A percentile compares a stretch with the other conserved stretches of the same genome.
These are phyloP conservation scores for Mycosphaerelloides madeirae DNA, from an alignment of 2,329 filamentous ascomycete species.

Conservation along the genomic window DNA sequence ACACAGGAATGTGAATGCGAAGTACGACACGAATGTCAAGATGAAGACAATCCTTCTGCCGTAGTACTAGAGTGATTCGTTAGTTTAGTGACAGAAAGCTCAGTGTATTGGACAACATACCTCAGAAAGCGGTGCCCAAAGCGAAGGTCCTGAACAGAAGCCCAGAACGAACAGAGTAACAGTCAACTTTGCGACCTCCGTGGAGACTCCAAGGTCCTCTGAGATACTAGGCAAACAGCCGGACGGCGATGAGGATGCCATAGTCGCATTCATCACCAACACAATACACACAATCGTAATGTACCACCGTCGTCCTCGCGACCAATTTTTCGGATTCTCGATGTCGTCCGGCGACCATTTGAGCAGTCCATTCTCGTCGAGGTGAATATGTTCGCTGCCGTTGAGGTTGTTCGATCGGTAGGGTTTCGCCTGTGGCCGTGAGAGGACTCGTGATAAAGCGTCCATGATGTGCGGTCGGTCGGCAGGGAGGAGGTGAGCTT, in stretches of 20 bases:
- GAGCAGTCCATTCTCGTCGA: constrained; percentile 37
- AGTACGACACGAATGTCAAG: constrained; percentile 35
- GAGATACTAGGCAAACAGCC: constrained; percentile 39
- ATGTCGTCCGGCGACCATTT: constrained; percentile 40
- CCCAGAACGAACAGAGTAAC: constrained; percentile 32
- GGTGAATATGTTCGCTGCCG: constrained; percentile 34
- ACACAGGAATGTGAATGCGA: constrained; percentile 51
- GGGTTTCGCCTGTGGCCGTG: constrained; percentile 6
- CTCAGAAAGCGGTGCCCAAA: constrained; percentile 47
- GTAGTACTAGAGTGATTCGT: constrained; percentile 53
- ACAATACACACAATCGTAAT: constrained; percentile 41
- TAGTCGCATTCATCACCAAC: constrained; percentile 52
- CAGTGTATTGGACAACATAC: too few species aligned
- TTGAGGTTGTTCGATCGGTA: constrained; percentile 2
- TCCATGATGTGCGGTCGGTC: constrained; percentile 1
- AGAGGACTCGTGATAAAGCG: constrained; percentile 1
- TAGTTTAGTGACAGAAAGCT: too few species aligned
- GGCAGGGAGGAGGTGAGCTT: background rate
- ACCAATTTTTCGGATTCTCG: constrained; percentile 47
- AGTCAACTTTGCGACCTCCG: constrained; percentile 36
- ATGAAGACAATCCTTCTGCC: constrained; percentile 54
- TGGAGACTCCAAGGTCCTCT: constrained; percentile 45
- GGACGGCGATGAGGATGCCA: constrained; percentile 46
- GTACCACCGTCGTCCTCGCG: constrained; percentile 34
- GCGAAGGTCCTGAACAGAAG: constrained; percentile 58